Evolutionary conservation across 257 asterid genomes (phyloP).

Genomic region (Petunia axillaris): DNA sequence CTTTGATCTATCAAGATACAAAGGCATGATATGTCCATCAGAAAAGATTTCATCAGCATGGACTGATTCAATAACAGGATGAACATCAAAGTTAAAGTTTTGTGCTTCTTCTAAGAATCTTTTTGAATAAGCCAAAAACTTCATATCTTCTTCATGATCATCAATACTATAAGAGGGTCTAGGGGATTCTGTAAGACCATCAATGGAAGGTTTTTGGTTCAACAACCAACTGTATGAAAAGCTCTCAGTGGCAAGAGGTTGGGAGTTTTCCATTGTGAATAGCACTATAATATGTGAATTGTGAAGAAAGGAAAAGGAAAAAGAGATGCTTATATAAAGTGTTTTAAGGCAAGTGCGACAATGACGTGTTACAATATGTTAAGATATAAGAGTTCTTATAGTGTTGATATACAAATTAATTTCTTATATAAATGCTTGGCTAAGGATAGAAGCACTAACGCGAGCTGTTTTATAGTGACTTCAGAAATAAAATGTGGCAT

Average conservation of each 20-base stretch:
- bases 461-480: constrained; percentile 22
- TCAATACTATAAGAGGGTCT: constrained; percentile 17
- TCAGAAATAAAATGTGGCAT: constrained; percentile 21
- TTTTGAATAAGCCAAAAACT: constrained; percentile 15
- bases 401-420: fast-evolving
- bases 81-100: constrained; percentile 53
- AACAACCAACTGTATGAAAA: constrained; percentile 74
- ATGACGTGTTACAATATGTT: not conserved
- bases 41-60: constrained; percentile 68
- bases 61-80: constrained; percentile 44
- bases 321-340: constrained; percentile 29
- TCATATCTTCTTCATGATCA: not conserved
- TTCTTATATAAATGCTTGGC: not conserved
- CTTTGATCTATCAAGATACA: constrained; percentile 36
- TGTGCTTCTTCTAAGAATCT: constrained; percentile 37
- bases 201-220: constrained; percentile 38
- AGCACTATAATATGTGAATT: not conserved
- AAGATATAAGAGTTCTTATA: not conserved
- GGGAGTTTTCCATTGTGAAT: constrained; percentile 53
- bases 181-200: constrained; percentile 29
- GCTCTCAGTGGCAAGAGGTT: constrained; percentile 64
- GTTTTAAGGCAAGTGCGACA: not conserved
- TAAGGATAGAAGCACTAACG: not conserved
- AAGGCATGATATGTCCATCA: constrained; percentile 58
- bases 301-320: constrained; percentile 24